Evolutionary conservation across 2,329 filamentous ascomycete genomes (phyloP).

Genomic region (Talaromyces piceae): DNA sequence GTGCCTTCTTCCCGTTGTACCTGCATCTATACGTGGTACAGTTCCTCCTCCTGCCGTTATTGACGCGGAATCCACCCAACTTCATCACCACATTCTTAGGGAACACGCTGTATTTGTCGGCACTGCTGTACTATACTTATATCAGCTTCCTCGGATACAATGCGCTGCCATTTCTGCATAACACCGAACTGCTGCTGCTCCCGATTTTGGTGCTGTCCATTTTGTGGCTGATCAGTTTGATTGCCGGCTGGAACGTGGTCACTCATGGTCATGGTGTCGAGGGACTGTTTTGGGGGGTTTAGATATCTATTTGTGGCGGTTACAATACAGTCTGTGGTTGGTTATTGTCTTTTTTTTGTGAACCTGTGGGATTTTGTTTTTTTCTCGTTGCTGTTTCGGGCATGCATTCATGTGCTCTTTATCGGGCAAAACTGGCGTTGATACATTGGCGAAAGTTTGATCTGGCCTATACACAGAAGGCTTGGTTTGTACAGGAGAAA

Average conservation of each 20-base stretch:
- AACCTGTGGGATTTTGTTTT: background rate
- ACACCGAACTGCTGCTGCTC: slow-evolving; percentile 58
- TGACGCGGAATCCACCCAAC: slow-evolving; percentile 35
- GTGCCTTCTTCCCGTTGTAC: slow-evolving; percentile 62
- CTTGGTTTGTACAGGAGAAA: background rate
- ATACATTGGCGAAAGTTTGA: background rate
- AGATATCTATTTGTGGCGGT: background rate
- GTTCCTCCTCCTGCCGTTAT: slow-evolving; percentile 58
- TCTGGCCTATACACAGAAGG: background rate
- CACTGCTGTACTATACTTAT: slow-evolving; percentile 59
- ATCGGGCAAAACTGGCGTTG: background rate
- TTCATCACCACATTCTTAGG: slow-evolving; percentile 50
- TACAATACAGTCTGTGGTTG: too few relatives aligned
- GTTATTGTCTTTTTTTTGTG: background rate
- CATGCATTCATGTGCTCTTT: background rate
- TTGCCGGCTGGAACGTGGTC: slow-evolving; percentile 40
- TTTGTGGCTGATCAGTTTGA: slow-evolving; percentile 49
- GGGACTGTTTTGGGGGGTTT: slow-evolving; percentile 39
- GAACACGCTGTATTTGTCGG: slow-evolving; percentile 60
- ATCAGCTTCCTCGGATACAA: slow-evolving; percentile 65
- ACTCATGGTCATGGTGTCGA: slow-evolving; percentile 36
- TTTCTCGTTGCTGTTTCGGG: too few relatives aligned
- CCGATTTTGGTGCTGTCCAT: slow-evolving; percentile 54
- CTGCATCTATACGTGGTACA: slow-evolving; percentile 60
- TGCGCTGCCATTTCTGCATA: slow-evolving; percentile 58